Percentiles rank a stretch among this genome's conserved stretches.
phyloP scores from a whole-genome alignment of 2,329 filamentous ascomycete genomes.

The Diaporthe caulivora region DNA sequence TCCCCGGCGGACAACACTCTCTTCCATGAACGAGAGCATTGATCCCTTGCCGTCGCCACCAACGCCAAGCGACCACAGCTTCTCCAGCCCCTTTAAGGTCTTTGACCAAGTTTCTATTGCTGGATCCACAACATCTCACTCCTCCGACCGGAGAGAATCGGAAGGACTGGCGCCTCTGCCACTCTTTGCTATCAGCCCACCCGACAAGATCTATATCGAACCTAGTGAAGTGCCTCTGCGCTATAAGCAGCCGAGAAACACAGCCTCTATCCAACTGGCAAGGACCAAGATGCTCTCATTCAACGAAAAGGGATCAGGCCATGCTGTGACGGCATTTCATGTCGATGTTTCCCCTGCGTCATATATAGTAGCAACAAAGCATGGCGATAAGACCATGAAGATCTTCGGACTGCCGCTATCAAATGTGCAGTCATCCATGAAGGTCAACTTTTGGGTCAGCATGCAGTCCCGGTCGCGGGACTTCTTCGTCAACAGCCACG shows the following conservation, averaged over 20 bases:
- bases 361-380: slow-evolving; percentile 50
- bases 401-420: slow-evolving; percentile 46
- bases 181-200: slow-evolving; percentile 30
- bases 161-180: background rate
- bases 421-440: slow-evolving; percentile 47
- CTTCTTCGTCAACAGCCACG: slow-evolving; percentile 57
- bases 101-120: background rate
- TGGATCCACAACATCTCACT: background rate
- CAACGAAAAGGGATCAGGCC: slow-evolving; percentile 45
- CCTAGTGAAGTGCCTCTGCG: slow-evolving; percentile 9
- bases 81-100: background rate
- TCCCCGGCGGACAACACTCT: slow-evolving; percentile 6
- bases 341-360: slow-evolving; percentile 52
- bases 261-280: background rate
- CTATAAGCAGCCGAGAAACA: background rate
- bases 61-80: background rate
- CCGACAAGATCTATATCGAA: slow-evolving; percentile 37
- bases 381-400: slow-evolving; percentile 48
- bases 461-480: slow-evolving; percentile 54
- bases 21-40: slow-evolving; percentile 13
- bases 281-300: slow-evolving; percentile 44
- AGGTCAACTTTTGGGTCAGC: slow-evolving; percentile 54
- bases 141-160: slow-evolving; percentile 9
- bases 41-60: background rate
- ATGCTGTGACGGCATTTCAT: slow-evolving; percentile 49